Evolutionary conservation across 2,329 filamentous ascomycete genomes (phyloP), one percentile per base, ranked within the genome.

Genomic region (Lecanicillium sp.): DNA sequence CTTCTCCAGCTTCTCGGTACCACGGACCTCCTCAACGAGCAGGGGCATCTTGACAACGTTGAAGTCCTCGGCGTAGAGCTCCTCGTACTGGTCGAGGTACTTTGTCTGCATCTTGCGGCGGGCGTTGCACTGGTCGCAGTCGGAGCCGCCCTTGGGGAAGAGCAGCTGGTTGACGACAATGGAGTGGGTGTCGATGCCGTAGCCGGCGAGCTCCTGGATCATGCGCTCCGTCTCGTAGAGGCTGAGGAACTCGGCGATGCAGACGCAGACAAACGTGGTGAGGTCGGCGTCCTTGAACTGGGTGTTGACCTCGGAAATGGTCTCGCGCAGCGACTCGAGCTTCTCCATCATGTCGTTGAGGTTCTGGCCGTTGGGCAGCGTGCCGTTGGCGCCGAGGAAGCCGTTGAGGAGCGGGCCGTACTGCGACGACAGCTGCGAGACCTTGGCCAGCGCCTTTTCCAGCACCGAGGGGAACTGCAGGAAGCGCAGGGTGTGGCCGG

Each of bases 141-240:
- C 75, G 57, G 84, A 94, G 38, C 81, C 82, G 49, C 81, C 74
- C 62, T 85, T 86, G 14, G 92, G 92, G 68, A 95, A 98, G 41
- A 98, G 71, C 49, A 98, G 74, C 72, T 98, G 92, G 65, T 98
- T 98, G 55, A 98, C 92, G 33, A 98, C 92, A 59, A 98, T 97
- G 57, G 84, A 81, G 68, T 97, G 92, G 6, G 90, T 95, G 62
- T 98, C 92, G 59, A 98, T 98, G 56, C 83, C 72, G 67, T 95
- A 98, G 60, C 77, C 84, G 34, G 87, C 81, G 45, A 98, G 72
- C 69, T 98, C 92, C 72, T 98, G 92, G 54, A 98, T 97, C 92
- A 98, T 97, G 54, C 92, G 85, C 72, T 98, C 92, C 45, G 92
- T 98, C 74, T 98, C 92, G 69, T 98, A 98, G 37, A 98, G 74